These are phyloP conservation scores for Microbotryomycetes sp. DNA, from an alignment of 1,284 basidiomycete genomes.

Conservation along the genomic window DNA sequence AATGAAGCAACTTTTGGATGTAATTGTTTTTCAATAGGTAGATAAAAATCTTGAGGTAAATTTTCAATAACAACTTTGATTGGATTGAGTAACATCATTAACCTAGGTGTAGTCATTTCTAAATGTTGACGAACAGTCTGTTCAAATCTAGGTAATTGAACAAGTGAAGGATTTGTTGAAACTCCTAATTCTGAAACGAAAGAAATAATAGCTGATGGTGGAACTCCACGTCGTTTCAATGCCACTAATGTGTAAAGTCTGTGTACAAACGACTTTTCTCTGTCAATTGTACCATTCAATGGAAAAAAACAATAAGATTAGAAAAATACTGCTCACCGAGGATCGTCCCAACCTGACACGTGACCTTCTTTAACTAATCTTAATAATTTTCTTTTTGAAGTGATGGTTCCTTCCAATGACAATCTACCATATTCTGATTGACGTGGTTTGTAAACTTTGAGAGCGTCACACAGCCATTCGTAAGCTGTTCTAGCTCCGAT, in stretches of 20 bases:
- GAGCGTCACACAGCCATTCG: conserved; percentile 96
- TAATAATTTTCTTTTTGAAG: conserved; percentile 93
- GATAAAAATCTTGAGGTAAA: conserved; percentile 74
- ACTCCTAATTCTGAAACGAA: conserved; percentile 93
- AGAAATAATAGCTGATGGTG: conserved; percentile 86
- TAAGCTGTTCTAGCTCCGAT: conserved; percentile 95
- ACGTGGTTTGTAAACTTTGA: conserved; percentile 95
- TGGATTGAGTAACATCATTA: conserved; percentile 88
- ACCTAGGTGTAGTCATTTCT: conserved; percentile 77
- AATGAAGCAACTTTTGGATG: conserved; percentile 91
- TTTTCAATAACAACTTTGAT: conserved; percentile 89
- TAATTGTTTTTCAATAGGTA: conserved; percentile 81
- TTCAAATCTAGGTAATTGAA: conserved; percentile 84
- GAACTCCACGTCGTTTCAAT: conserved; percentile 85
- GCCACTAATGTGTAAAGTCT: conserved; percentile 92
- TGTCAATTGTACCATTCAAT: not conserved
- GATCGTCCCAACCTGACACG: conserved; percentile 95
- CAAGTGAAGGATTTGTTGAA: conserved; percentile 76
- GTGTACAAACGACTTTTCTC: not conserved
- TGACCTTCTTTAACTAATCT: conserved; percentile 77
- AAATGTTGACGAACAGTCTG: conserved; percentile 82
- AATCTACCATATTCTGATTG: conserved; percentile 97
- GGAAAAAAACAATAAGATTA: not conserved
- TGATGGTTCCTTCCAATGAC: conserved; percentile 89
- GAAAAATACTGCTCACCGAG: conserved; percentile 49